Evolutionary conservation across 768 basidiomycete species (phyloP).

Genomic region (Termitomyces sp.): DNA sequence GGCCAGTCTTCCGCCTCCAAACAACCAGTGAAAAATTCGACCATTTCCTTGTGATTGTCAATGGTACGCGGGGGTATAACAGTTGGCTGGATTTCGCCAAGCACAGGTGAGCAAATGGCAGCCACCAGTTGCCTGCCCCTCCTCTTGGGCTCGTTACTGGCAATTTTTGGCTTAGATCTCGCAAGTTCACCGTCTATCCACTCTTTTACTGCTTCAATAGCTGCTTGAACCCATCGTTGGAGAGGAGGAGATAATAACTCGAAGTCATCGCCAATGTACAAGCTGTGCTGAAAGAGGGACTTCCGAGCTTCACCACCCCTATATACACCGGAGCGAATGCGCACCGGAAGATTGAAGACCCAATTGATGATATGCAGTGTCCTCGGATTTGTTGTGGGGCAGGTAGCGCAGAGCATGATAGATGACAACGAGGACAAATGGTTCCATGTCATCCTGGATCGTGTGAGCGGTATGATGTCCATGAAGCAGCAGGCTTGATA

Average conservation of each 20-base stretch:
- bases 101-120: background rate
- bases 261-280: background rate
- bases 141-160: background rate
- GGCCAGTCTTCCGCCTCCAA: background rate
- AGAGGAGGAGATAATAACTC: background rate
- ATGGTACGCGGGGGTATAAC: background rate
- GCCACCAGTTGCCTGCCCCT: background rate
- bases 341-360: too few relatives aligned
- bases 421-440: slow-evolving; percentile 5
- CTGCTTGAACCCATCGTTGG: background rate
- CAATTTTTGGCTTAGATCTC: too few relatives aligned
- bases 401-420: background rate
- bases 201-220: background rate
- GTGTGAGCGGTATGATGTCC: too few relatives aligned
- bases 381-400: too few relatives aligned
- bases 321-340: too few relatives aligned
- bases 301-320: background rate
- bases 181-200: too few relatives aligned
- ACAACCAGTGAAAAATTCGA: background rate
- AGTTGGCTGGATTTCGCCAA: too few relatives aligned
- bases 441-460: slow-evolving; percentile 6
- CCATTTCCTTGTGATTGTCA: background rate
- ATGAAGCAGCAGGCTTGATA: slow-evolving; percentile 1
- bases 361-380: too few relatives aligned
- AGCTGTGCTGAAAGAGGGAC: background rate